A percentile compares a stretch with the other conserved stretches of the same genome.
Conservation (phyloP, 2,329 filamentous ascomycete genomes). For the Neurospora sp. region DNA sequence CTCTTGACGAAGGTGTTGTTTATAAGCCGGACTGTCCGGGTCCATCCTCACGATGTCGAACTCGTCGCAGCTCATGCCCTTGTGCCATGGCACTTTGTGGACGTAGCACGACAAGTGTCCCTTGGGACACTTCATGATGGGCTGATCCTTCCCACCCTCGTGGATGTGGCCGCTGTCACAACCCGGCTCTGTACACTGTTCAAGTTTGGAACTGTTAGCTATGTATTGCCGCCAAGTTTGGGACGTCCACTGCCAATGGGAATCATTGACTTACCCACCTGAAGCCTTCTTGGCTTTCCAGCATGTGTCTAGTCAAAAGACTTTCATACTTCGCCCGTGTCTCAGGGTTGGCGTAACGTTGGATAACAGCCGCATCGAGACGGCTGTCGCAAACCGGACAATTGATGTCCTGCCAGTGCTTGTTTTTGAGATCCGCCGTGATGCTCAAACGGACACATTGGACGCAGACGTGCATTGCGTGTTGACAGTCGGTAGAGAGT, state of each 20-base stretch:
- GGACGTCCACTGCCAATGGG: not conserved
- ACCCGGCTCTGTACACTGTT: slow-evolving; percentile 2
- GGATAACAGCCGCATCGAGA: not conserved
- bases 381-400: slow-evolving; percentile 1
- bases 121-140: slow-evolving; percentile 5
- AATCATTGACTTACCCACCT: not conserved
- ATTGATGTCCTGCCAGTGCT: not conserved
- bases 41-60: not conserved
- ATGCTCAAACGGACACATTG: slow-evolving; percentile 1
- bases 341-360: slow-evolving; percentile 1
- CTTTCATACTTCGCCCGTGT: not conserved
- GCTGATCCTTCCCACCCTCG: not conserved
- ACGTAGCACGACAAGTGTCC: slow-evolving; percentile 3
- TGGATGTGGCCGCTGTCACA: slow-evolving; percentile 7
- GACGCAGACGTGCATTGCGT: not conserved
- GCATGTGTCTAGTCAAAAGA: not conserved
- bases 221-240: not conserved
- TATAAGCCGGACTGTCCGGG: not conserved
- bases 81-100: slow-evolving; percentile 5
- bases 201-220: not conserved
- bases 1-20: not conserved
- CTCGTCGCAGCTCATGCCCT: slow-evolving; percentile 5
- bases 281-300: slow-evolving; percentile 4
- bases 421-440: not conserved
- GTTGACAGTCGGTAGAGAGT: not conserved